phyloP scores from a whole-genome alignment of 1,284 basidiomycete species.

The Kalmanozyma brasiliensis region DNA sequence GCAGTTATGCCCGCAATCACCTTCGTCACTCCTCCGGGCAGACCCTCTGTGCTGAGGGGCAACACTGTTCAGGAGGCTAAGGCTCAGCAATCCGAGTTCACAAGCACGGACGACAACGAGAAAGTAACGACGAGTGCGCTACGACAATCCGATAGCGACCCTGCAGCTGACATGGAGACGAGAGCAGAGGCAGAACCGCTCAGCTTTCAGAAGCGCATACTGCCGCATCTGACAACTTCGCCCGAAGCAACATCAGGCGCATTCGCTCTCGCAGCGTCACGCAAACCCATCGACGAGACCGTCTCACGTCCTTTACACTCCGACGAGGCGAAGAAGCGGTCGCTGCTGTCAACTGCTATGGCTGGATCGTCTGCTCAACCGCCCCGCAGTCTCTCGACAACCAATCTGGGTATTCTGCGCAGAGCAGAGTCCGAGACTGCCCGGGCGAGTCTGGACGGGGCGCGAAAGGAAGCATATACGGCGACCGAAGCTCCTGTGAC shows the following conservation, averaged over 20 bases:
- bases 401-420: conserved; percentile 34
- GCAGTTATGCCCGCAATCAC: conserved; percentile 34
- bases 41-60: conserved; percentile 22
- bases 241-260: conserved; percentile 23
- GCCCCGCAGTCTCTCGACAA: conserved; percentile 16
- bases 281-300: conserved; percentile 10
- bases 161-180: conserved; percentile 1
- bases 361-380: conserved; percentile 12
- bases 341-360: conserved; percentile 26
- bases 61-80: conserved; percentile 1
- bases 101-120: neutral
- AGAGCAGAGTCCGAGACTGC: conserved; percentile 9
- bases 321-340: conserved; percentile 14
- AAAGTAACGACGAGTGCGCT: neutral
- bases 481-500: conserved; percentile 1
- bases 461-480: neutral
- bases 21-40: conserved; percentile 36
- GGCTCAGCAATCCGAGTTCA: conserved; percentile 2
- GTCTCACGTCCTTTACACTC: neutral
- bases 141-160: conserved; percentile 2
- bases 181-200: conserved; percentile 14
- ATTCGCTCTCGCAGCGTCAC: conserved; percentile 12
- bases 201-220: conserved; percentile 36
- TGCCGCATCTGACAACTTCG: conserved; percentile 28
- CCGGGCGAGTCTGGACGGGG: conserved; percentile 1